Base-by-base conservation (phyloP, 176 grass and related monocot species). In the Alopecurus myosuroides region DNA sequence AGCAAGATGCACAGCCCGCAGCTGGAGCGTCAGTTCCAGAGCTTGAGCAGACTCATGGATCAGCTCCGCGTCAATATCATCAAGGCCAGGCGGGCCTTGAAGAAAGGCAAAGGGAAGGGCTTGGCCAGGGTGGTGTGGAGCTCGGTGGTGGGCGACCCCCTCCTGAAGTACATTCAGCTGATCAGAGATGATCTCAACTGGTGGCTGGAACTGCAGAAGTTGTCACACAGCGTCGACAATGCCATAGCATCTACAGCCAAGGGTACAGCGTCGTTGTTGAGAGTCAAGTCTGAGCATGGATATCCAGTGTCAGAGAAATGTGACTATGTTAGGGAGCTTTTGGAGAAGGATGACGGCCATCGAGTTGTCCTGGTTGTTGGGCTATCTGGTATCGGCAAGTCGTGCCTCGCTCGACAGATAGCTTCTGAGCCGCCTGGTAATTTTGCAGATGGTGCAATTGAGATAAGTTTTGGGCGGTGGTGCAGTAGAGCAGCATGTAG, bases 131-230 rank as follows among this genome's bases (percentile, higher is more conserved):
- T 95, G 83, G 83, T 95, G 41, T 83, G 88, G 80, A 92, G 83
- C 81, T 88, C 93, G 18, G 87, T 95, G 39, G 40, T 52, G 26
- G 94, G 94, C 2, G 90, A 95, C 66, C 88, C 88, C 41, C 67
- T 95, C 18, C 79, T 85, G 63, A 91, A 75, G 81, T 87, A 85
- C 17, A 80, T 82, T 22, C 87, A 85, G 79, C 82, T 89, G 1
- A 90, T 95, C 67, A 91, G 77, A 81, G 94, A 95, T 56, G 94
- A 93, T 29, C 74, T 95, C 70, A 93, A 87, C 80, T 85, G 81
- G 90, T 95, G 94, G 94, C 81, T 95, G 49, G 94, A 95, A 71
- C 30, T 95, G 39, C 88, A 93, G 86, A 74, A 82, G 39, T 20
- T 95, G 14, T 85, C 80, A n/a, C 45, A 88, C 51, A 86, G 71